Conservation (phyloP, 2,329 filamentous ascomycete genomes). For the Hirsutella thompsonii region DNA sequence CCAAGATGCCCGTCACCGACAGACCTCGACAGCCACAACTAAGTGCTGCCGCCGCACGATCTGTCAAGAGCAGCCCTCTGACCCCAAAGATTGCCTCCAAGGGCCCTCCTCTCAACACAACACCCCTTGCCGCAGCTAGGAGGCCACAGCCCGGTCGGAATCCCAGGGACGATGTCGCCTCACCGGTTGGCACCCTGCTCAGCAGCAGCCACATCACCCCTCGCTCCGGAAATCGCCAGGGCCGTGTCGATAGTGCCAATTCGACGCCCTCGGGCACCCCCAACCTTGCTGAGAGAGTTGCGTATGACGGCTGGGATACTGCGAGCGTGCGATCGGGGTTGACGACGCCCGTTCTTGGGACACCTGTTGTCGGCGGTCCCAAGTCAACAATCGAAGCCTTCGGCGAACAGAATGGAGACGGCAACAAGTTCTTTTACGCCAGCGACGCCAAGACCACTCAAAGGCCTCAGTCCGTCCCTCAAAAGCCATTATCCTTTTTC, state of each 20-base stretch:
- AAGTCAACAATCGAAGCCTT: constrained; percentile 12
- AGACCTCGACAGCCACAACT: constrained; percentile 58
- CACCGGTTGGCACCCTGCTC: too few relatives aligned
- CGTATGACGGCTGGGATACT: constrained; percentile 29
- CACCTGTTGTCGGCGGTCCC: background rate
- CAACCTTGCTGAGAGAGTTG: constrained; percentile 23
- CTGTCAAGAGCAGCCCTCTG: constrained; percentile 32
- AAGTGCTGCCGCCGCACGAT: constrained; percentile 46
- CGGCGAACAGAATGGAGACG: constrained; percentile 13
- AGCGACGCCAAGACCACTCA: constrained; percentile 52
- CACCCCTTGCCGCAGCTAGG: constrained; percentile 23
- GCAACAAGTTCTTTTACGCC: constrained; percentile 78
- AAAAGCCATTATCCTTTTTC: constrained; percentile 39
- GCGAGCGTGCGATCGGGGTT: background rate
- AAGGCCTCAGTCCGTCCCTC: constrained; percentile 24
- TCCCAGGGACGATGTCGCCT: constrained; percentile 34
- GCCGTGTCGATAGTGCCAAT: constrained; percentile 54
- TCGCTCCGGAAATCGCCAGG: constrained; percentile 61
- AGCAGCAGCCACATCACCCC: constrained; percentile 59
- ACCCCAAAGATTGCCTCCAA: constrained; percentile 43
- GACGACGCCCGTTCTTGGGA: background rate
- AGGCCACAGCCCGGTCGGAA: constrained; percentile 13
- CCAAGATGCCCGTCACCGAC: constrained; percentile 33
- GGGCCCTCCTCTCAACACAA: constrained; percentile 21
- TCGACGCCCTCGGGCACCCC: constrained; percentile 54